A percentile compares a stretch with the other conserved stretches of the same genome.
Evolutionary conservation across 768 basidiomycete species (phyloP).

Genomic region (Termitomyces sp.): DNA sequence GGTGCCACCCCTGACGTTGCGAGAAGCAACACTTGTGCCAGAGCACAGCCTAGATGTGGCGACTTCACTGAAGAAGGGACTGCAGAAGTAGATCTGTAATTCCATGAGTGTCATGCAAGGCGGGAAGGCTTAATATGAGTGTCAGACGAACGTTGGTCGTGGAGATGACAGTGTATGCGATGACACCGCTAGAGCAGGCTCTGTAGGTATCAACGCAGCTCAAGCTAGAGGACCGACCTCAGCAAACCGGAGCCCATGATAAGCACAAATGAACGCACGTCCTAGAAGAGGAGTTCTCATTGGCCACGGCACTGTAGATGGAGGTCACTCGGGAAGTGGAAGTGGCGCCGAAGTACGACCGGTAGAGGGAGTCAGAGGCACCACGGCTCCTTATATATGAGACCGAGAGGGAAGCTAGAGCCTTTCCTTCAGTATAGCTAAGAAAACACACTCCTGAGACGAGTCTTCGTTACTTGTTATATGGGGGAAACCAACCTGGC

Average conservation of each 20-base stretch:
- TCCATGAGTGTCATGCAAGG: neutral
- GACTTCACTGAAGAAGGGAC: conserved; percentile 42
- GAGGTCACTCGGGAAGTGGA: conserved; percentile 28
- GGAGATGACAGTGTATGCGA: conserved; percentile 40
- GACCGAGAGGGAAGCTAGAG: conserved; percentile 25
- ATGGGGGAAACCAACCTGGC: conserved; percentile 22
- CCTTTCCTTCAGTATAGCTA: conserved; percentile 35
- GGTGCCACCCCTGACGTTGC: conserved; percentile 42
- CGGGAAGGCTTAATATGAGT: no score
- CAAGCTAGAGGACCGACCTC: conserved; percentile 20
- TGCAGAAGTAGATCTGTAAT: conserved; percentile 39
- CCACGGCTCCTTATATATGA: conserved; percentile 32
- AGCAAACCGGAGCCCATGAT: neutral
- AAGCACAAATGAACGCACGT: conserved; percentile 22
- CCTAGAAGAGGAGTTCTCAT: conserved; percentile 32
- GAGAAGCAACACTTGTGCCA: conserved; percentile 36
- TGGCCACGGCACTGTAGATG: conserved; percentile 33
- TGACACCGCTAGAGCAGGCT: conserved; percentile 32
- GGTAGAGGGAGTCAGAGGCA: conserved; percentile 30
- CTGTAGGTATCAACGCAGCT: conserved; percentile 35
- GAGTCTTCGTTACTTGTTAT: neutral
- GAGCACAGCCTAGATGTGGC: conserved; percentile 31
- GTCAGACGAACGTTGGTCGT: conserved; percentile 32
- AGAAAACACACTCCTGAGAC: neutral
- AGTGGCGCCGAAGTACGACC: conserved; percentile 33